phyloP scores from a whole-genome alignment of 1,284 basidiomycete genomes.

The Trichosporon sp. region DNA sequence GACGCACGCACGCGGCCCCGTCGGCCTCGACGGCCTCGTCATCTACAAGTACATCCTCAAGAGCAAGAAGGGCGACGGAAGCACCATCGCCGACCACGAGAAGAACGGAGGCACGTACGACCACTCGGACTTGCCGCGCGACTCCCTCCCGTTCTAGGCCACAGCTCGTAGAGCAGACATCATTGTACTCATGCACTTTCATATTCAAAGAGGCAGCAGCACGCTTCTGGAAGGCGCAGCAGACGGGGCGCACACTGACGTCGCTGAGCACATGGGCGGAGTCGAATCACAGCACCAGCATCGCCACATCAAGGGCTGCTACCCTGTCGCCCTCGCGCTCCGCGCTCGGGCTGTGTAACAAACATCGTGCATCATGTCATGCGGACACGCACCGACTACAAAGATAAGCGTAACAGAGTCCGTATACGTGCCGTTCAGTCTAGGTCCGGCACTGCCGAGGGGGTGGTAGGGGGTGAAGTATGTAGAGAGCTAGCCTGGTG shows the following conservation, averaged over 20 bases:
- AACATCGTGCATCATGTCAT: not conserved
- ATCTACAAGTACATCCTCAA: slow-evolving; percentile 91
- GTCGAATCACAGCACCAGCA: no score
- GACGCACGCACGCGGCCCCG: slow-evolving; percentile 94
- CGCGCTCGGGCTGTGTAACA: not conserved
- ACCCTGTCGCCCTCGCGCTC: not conserved
- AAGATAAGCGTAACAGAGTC: not conserved
- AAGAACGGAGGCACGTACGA: slow-evolving; percentile 64
- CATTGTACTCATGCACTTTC: slow-evolving; percentile 13
- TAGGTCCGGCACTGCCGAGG: not conserved
- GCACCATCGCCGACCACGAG: slow-evolving; percentile 59
- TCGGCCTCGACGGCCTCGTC: slow-evolving; percentile 89
- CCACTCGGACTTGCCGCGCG: slow-evolving; percentile 55
- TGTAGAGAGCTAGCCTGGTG: not conserved
- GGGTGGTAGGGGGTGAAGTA: not conserved
- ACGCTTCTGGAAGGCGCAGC: no score
- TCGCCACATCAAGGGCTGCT: not conserved
- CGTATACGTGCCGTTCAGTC: slow-evolving; percentile 2
- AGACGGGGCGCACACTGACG: no score
- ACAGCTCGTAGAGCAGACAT: not conserved
- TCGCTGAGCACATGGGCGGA: no score
- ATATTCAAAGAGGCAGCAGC: no score
- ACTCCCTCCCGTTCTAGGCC: slow-evolving; percentile 34
- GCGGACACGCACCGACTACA: not conserved
- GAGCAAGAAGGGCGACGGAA: slow-evolving; percentile 66